Evolutionary conservation across 2,329 filamentous ascomycete genomes (phyloP).

Genomic region (Pseudocercospora vitis): DNA sequence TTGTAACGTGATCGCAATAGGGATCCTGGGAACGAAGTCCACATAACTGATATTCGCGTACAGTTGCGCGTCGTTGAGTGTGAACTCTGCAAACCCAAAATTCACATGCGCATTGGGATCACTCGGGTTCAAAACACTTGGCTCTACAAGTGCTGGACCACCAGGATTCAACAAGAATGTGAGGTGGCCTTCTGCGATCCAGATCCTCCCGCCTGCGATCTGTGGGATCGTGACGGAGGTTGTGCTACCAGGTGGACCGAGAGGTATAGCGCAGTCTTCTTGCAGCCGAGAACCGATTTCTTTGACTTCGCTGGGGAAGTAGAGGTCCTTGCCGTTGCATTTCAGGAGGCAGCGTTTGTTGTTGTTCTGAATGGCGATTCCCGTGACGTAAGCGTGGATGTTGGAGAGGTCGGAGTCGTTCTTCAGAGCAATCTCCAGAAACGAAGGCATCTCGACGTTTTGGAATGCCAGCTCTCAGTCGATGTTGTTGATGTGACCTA

Average conservation of each 20-base stretch:
- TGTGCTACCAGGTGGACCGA: conserved; percentile 38
- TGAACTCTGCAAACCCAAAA: conserved; percentile 52
- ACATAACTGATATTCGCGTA: conserved; percentile 49
- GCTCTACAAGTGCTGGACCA: conserved; percentile 40
- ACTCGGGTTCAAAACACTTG: conserved; percentile 38
- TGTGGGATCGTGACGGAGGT: conserved; percentile 37
- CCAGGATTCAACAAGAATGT: conserved; percentile 42
- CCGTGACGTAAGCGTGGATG: conserved; percentile 40
- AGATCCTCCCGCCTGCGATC: conserved; percentile 43
- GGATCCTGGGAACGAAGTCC: conserved; percentile 43
- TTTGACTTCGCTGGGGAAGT: conserved; percentile 37
- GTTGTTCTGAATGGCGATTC: conserved; percentile 39
- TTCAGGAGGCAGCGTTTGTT: conserved; percentile 38
- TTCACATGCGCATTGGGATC: conserved; percentile 49
- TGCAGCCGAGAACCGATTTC: conserved; percentile 36
- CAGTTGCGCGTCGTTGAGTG: conserved; percentile 48
- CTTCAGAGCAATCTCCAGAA: conserved; percentile 37
- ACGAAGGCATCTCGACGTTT: conserved; percentile 40
- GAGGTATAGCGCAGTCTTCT: conserved; percentile 41
- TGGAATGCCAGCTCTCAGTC: too few relatives aligned
- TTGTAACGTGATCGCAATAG: conserved; percentile 42
- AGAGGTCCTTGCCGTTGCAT: conserved; percentile 38
- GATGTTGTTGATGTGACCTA: too few relatives aligned
- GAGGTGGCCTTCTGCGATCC: conserved; percentile 39
- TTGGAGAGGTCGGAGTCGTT: conserved; percentile 38